phyloP scores from a whole-genome alignment of 768 basidiomycete species.

The Pleurotus salmoneostramineus region DNA sequence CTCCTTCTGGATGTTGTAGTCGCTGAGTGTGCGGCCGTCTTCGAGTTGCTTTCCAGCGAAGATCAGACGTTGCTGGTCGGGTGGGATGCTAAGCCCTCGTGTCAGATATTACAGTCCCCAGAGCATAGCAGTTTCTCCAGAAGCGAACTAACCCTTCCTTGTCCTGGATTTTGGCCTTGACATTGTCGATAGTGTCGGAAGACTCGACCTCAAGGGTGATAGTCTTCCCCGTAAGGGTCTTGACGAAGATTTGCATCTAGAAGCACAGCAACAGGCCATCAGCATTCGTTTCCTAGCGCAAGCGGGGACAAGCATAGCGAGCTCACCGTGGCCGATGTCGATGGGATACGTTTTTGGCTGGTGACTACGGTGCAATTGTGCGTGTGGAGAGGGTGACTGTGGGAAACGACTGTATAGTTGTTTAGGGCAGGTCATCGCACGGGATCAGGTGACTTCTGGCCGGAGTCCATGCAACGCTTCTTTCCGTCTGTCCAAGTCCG shows the following conservation, averaged over 20 bases:
- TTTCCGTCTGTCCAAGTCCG: too few species aligned
- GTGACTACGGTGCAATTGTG: not conserved
- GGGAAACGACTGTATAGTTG: constrained; percentile 15
- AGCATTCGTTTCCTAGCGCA: too few species aligned
- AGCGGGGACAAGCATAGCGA: not conserved
- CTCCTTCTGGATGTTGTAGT: constrained; percentile 99
- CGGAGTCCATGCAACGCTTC: not conserved
- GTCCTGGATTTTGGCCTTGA: constrained; percentile 72
- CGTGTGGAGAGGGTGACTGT: not conserved
- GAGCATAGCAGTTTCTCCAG: not conserved
- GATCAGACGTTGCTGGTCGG: constrained; percentile 93
- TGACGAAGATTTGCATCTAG: constrained; percentile 55
- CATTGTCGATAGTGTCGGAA: constrained; percentile 94
- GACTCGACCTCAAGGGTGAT: constrained; percentile 99
- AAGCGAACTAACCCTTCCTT: constrained; percentile 44
- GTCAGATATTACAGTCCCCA: not conserved
- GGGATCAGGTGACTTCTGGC: constrained; percentile 17
- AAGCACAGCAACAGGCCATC: constrained; percentile 6
- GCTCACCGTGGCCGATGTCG: constrained; percentile 8
- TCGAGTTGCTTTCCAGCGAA: constrained; percentile 99
- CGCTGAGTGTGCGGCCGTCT: constrained; percentile 92
- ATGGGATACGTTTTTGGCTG: constrained; percentile 1
- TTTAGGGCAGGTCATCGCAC: constrained; percentile 36
- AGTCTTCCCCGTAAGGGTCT: constrained; percentile 93
- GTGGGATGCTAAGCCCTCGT: constrained; percentile 62